phyloP scores from a whole-genome alignment of 2,329 filamentous ascomycete species.

The Aspergillus calidoustus region DNA sequence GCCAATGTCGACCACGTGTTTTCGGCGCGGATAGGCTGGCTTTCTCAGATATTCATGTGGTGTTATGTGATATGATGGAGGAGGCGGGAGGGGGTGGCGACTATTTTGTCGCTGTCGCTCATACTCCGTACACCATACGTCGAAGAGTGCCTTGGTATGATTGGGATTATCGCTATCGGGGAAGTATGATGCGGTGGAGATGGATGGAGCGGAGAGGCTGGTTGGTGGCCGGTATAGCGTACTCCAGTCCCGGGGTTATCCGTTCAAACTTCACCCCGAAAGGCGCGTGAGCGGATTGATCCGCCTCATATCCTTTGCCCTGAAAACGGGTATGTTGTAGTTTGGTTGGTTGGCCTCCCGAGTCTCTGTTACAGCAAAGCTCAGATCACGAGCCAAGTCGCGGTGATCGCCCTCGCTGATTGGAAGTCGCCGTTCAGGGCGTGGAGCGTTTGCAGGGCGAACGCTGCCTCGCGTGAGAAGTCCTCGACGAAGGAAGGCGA shows the following conservation, averaged over 20 bases:
- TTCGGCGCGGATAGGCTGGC: neutral
- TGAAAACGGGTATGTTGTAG: neutral
- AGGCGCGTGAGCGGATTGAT: neutral
- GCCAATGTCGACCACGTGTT: neutral
- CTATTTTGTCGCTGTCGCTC: neutral
- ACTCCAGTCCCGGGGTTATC: neutral
- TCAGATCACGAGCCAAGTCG: conserved; percentile 61
- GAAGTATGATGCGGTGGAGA: neutral
- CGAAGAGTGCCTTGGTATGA: neutral
- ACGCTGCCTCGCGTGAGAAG: conserved; percentile 72
- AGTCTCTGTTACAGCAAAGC: neutral
- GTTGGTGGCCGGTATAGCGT: neutral
- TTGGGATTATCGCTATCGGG: neutral
- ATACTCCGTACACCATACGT: neutral
- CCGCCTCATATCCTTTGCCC: neutral
- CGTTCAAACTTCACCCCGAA: neutral
- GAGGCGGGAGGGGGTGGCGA: neutral
- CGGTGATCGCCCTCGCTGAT: conserved; percentile 64
- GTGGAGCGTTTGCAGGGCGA: conserved; percentile 72
- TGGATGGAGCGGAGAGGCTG: neutral
- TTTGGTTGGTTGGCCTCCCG: neutral
- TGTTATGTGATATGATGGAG: neutral
- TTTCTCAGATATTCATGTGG: neutral
- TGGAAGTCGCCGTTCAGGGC: conserved; percentile 65
- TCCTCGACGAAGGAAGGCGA: conserved; percentile 53